Evolutionary conservation across 1,139 yeast genomes (phyloP), one percentile per base, ranked within the genome.

Genomic region (Geotrichum reessii): DNA sequence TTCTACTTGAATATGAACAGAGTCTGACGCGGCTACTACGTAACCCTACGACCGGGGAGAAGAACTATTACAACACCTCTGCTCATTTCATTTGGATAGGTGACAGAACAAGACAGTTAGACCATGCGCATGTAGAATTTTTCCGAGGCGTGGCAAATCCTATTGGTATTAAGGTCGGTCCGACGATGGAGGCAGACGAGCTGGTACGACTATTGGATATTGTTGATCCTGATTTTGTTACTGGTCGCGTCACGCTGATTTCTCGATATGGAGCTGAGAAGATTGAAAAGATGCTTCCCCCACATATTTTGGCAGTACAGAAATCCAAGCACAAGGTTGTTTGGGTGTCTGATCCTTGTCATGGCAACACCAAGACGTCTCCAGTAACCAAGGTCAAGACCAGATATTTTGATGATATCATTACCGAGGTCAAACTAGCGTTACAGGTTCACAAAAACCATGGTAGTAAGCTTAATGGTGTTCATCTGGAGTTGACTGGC

Each of bases 81-180:
- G 76, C 78, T 1, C 79, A 76, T 58, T 76, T 76, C 63, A 67
- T 76, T 52, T 76, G 79, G 79, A 76, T 76, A 52, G 79, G 79
- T 17, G 79, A 76, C 63, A 70, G 79, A 33, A 76, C 79, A 1
- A 64, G 80, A 17, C 78, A 76, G 64, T 65, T 75, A 4, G 74
- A 75, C 53, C 77, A 79, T 17, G 79, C 79, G 5, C 79, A 76
- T 58, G 78, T 76, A 25, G 79, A 76, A 66, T 76, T 74, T 64
- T 76, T 76, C 71, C 65, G 79, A 28, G 79, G 79, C 2, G 70
- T 76, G 3, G 68, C 70, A 62, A 76, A 76, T 61, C 79, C 79
- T 6, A 74, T 76, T 58, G 79, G 79, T 7, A 70, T 76, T 63
- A 76, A 76, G 63, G 78, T 76, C 1, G 79, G 79, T 1, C 79